Conservation (phyloP, 441 rosid genomes). For the Kokia cookei region DNA sequence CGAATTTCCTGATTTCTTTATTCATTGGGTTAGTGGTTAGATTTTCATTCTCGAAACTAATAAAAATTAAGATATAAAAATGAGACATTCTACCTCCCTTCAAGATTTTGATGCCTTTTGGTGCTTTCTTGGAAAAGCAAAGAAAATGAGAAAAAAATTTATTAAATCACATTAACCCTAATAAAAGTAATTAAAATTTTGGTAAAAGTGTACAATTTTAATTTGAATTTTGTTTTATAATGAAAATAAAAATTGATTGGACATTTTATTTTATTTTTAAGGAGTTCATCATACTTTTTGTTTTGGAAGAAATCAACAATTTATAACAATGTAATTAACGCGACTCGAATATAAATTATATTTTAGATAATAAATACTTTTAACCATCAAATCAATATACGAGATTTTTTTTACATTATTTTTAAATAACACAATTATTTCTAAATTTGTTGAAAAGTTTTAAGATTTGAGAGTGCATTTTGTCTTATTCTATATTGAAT, state of each 20-base stretch:
- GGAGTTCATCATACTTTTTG: background rate
- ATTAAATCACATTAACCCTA: background rate
- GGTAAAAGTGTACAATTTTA: too few species aligned
- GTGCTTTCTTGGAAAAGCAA: background rate
- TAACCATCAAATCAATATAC: too few species aligned
- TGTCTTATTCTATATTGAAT: too few species aligned
- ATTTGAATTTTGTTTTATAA: background rate
- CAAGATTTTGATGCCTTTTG: background rate
- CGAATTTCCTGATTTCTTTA: background rate
- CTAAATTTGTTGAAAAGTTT: too few species aligned
- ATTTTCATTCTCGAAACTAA: slow-evolving; percentile 17
- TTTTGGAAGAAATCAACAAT: background rate
- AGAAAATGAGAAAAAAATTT: background rate
- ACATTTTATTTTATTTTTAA: too few species aligned
- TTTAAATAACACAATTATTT: background rate
- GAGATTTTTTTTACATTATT: too few species aligned
- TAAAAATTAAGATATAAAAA: background rate
- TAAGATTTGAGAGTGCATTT: too few species aligned
- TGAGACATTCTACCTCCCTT: slow-evolving; percentile 6
- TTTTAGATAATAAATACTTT: too few species aligned
- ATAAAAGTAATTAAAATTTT: background rate
- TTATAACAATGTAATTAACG: too few species aligned
- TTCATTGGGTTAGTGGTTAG: background rate
- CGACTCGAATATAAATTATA: too few species aligned
- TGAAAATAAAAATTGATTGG: background rate